Base-by-base conservation (phyloP, 805 yeast genomes). In the Teunomyces atbi region DNA sequence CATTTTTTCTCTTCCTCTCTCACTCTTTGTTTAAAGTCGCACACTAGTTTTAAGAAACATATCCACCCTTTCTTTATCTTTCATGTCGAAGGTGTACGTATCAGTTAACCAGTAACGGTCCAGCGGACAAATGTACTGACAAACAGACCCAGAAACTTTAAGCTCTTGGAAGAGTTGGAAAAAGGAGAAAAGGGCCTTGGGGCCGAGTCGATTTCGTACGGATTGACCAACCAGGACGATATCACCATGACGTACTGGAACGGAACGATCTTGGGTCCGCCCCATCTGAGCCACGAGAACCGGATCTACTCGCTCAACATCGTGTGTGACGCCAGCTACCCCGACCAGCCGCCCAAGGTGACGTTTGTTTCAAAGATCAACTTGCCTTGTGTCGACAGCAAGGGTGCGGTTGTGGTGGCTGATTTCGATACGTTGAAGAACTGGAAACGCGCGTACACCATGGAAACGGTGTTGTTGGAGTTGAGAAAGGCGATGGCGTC, bases 111-210 rank as follows among this genome's bases (percentile, higher is more conserved):
- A 23, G 26, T 7, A 11, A 8, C 3, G 10, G 26, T 23, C 3
- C 8, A 6, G 8, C 3, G 26, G 8, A 3, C 26, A 8, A 23
- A 8, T 7, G 26, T 38, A 44, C 51, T 50, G 47, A 49, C 53
- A 18, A 12, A 2, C 53, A 82, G 87, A 35, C 99, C 99, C 55
- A 83, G 99, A 68, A 91, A 89, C 65, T 94, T 94, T 69, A 87
- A 96, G 63, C 80, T 94, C 28, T 77, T 94, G 51, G 99, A 94
- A 69, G 99, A 94, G 70, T 77, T 94, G 54, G 99, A 95, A 66
- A 92, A 92, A 60, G 99, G 99, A 41, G 99, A 94, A 64, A 94
- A 94, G 66, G 99, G 99, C 16, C 74, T 88, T 41, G 97, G 98
- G 16, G 94, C 97, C 20, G 98, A 94, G 66, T 87, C 96, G 12